Base-by-base conservation (phyloP, 371 early-diverging fungal genomes). In the Rhizopus arrhizus region DNA sequence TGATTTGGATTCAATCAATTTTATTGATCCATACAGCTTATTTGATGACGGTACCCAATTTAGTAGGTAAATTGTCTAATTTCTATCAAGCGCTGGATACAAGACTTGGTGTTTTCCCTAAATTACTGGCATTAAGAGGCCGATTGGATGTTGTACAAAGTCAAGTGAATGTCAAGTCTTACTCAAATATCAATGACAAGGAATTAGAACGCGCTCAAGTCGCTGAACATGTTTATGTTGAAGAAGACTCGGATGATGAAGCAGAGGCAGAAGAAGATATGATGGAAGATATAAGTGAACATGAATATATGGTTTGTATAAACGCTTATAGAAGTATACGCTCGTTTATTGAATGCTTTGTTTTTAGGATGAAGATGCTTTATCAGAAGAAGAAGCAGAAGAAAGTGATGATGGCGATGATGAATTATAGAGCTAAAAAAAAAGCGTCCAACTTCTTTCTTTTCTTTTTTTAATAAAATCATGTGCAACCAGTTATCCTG, bases 1-100 rank as follows among this genome's bases (percentile, higher is more conserved):
- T 91, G 45, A 81, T 85, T 56, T 94, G 94, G 94, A 84, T 94
- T 55, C 83, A 89, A 53, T 82, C 88, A 9, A 78, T 89, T 13
- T 61, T 92, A 13, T 54, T 84, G 45, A 77, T 83, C 36, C 94
- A 94, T 65, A 85, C 87, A 46, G 78, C 85, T 15, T 90, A 88
- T 69, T 61, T 89, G 66, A 86, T 86, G 85, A 86, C 89, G 0
- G 81, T 81, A 3, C 91, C 91, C 16, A 79, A 86, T 52, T 65
- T 91, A 56, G 82, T 86, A 13, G 68, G 70, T 51, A 84, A 85
- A 60, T 73, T 93, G 12, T 76, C 86, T 12, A 70, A 78, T 56
- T 85, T 93, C 60, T 89, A 93, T 71, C 85, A 85, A 62, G 85
- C 88, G 5, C 63, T 93, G 16, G 89, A 89, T 62, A 61, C 83